Percentiles rank a stretch among this genome's conserved stretches.
phyloP scores from a whole-genome alignment of 257 asterid genomes.

The Solanum ossicruentum region DNA sequence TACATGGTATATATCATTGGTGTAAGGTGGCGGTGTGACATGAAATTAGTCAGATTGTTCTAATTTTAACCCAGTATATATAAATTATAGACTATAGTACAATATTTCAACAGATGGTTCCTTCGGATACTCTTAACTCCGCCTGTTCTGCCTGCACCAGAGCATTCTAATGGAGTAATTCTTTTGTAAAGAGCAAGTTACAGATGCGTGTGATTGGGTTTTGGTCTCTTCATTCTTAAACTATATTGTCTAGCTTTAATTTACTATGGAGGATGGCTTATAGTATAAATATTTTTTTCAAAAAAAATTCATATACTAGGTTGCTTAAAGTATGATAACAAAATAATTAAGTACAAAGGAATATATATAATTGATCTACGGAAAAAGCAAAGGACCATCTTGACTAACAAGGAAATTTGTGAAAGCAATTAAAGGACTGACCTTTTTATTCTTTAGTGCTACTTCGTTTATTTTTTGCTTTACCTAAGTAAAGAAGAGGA shows the following conservation, averaged over 20 bases:
- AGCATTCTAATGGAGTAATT: slow-evolving; percentile 3
- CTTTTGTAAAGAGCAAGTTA: slow-evolving; percentile 24
- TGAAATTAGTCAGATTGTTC: neutral
- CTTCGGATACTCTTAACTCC: neutral
- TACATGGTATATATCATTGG: neutral
- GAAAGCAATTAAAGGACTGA: slow-evolving; percentile 43
- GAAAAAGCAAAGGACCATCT: slow-evolving; percentile 8
- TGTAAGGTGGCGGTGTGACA: neutral
- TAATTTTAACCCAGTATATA: neutral
- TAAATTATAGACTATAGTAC: neutral
- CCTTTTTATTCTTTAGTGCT: slow-evolving; percentile 15
- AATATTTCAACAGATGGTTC: neutral
- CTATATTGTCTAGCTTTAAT: slow-evolving; percentile 7
- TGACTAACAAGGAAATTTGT: slow-evolving; percentile 17
- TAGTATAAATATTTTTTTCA: neutral
- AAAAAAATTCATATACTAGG: neutral
- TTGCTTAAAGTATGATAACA: neutral
- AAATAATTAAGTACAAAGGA: neutral
- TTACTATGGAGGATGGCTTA: neutral
- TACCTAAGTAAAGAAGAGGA: slow-evolving; percentile 18
- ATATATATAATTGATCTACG: neutral
- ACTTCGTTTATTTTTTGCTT: slow-evolving; percentile 27
- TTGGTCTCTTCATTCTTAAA: slow-evolving; percentile 25
- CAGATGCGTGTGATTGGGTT: slow-evolving; percentile 33
- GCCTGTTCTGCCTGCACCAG: neutral